Evolutionary conservation across 176 grass and related monocot species (phyloP).

Genomic region (Aegilops tauschii): DNA sequence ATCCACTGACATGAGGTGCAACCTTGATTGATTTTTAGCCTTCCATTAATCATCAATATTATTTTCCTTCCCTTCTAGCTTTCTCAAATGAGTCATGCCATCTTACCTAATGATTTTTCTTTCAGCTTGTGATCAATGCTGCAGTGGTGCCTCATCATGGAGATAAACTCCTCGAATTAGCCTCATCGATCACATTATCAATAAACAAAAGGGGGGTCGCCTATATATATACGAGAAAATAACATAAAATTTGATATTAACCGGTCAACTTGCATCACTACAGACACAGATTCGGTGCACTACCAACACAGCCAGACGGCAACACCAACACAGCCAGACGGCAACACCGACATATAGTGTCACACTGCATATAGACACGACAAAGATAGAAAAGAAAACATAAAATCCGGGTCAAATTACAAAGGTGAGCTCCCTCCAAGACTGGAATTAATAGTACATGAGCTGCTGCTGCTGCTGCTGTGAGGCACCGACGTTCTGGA

Average conservation of each 20-base stretch:
- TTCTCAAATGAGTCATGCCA: too few species aligned
- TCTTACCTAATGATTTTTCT: too few species aligned
- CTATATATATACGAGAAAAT: background rate
- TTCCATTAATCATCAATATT: too few species aligned
- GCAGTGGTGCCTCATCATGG: too few species aligned
- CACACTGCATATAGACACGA: background rate
- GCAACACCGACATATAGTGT: background rate
- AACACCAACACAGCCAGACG: background rate
- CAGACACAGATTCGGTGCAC: background rate
- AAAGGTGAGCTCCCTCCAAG: background rate
- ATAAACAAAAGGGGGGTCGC: background rate
- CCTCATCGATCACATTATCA: background rate
- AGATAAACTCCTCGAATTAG: background rate
- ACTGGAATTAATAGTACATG: conserved; percentile 64
- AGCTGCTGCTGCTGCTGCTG: conserved; percentile 55
- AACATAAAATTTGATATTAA: background rate
- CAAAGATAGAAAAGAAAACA: background rate
- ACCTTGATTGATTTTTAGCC: too few species aligned
- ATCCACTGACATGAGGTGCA: too few species aligned
- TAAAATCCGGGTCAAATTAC: background rate
- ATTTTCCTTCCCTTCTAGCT: too few species aligned
- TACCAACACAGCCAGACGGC: background rate
- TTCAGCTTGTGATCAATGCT: too few species aligned
- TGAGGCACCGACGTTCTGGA: conserved; percentile 37
- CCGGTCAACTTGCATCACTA: background rate